phyloP scores from a whole-genome alignment of 371 early-diverging fungal genomes.

The Mucor sp. region DNA sequence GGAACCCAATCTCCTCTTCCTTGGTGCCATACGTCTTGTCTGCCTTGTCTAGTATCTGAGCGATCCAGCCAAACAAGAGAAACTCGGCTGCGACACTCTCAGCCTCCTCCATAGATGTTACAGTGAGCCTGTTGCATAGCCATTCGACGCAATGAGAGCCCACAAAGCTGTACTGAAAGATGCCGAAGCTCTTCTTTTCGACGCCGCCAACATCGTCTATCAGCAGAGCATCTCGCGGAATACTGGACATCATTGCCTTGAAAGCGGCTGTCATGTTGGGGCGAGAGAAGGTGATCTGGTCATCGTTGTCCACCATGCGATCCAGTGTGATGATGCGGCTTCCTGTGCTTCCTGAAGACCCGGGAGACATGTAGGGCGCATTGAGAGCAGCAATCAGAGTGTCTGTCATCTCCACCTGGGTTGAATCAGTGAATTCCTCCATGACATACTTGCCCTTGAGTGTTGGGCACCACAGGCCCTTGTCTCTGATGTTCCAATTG shows the following conservation, averaged over 20 bases:
- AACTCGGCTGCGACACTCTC: conserved; percentile 58
- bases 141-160: conserved; percentile 54
- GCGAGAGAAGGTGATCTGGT: conserved; percentile 45
- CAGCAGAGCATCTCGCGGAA: conserved; percentile 37
- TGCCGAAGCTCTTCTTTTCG: conserved; percentile 18
- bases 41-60: conserved; percentile 50
- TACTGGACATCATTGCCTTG: conserved; percentile 57
- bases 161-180: conserved; percentile 35
- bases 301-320: conserved; percentile 36
- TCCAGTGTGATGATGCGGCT: conserved; percentile 31
- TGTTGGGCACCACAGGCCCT: conserved; percentile 57
- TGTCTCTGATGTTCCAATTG: conserved; percentile 51
- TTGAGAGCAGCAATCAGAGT: conserved; percentile 17
- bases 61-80: conserved; percentile 61
- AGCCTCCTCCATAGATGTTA: conserved; percentile 62
- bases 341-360: conserved; percentile 6
- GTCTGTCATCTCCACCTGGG: conserved; percentile 34
- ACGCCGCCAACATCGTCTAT: conserved; percentile 49
- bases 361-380: conserved; percentile 12
- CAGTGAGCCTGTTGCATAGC: conserved; percentile 62
- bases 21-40: conserved; percentile 21
- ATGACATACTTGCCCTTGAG: conserved; percentile 60
- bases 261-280: conserved; percentile 58
- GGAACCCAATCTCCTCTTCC: conserved; percentile 38
- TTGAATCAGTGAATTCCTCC: conserved; percentile 49